Conservation (phyloP, 768 basidiomycete genomes). For the Strobilomyces dryophilus region DNA sequence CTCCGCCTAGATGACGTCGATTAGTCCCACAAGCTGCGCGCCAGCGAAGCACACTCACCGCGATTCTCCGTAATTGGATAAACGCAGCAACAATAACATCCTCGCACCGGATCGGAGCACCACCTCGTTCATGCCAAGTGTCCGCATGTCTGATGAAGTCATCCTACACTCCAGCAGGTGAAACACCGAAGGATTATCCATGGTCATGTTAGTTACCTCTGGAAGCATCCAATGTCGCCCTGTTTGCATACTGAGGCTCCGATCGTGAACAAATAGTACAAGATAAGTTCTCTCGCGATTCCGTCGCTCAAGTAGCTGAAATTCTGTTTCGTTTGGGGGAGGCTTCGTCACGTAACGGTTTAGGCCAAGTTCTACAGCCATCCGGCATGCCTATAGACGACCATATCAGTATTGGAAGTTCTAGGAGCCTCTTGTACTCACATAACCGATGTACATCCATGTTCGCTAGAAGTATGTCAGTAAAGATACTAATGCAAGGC, state of each 20-base stretch:
- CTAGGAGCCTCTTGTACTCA: slow-evolving; percentile 32
- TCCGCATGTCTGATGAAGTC: slow-evolving; percentile 67
- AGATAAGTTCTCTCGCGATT: slow-evolving; percentile 85
- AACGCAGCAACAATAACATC: slow-evolving; percentile 80
- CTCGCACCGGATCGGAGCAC: slow-evolving; percentile 56
- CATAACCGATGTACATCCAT: slow-evolving; percentile 87
- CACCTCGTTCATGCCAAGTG: slow-evolving; percentile 67
- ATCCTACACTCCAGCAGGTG: slow-evolving; percentile 36
- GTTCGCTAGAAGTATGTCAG: slow-evolving; percentile 51
- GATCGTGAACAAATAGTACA: slow-evolving; percentile 82
- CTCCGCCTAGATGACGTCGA: slow-evolving; percentile 49
- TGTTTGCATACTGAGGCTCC: slow-evolving; percentile 82
- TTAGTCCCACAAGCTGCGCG: neutral
- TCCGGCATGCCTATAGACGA: slow-evolving; percentile 64
- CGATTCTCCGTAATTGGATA: slow-evolving; percentile 72
- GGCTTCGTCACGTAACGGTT: slow-evolving; percentile 63
- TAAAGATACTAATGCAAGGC: neutral
- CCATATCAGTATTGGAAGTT: slow-evolving; percentile 4
- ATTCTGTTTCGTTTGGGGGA: slow-evolving; percentile 55
- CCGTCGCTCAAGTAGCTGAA: slow-evolving; percentile 69
- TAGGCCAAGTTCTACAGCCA: slow-evolving; percentile 81
- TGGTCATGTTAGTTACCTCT: slow-evolving; percentile 39
- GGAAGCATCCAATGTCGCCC: slow-evolving; percentile 87
- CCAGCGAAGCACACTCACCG: slow-evolving; percentile 44
- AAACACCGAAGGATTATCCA: slow-evolving; percentile 6